Conservation (phyloP, 257 asterid genomes). For the Henckelia pumila region DNA sequence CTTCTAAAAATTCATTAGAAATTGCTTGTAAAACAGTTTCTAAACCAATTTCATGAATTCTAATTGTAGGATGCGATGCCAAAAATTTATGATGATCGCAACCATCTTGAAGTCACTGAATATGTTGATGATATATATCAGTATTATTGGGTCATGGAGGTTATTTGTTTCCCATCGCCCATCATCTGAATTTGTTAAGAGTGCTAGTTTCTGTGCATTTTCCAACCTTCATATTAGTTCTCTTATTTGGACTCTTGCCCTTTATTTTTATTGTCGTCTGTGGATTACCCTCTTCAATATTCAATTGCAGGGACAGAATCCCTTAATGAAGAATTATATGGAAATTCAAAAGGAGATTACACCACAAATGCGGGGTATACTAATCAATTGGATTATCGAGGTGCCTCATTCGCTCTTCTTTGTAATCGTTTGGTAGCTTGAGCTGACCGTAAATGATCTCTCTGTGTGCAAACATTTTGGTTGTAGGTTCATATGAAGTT, state of each 20-base stretch:
- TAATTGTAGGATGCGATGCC: conserved; percentile 50
- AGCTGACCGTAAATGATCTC: conserved; percentile 19
- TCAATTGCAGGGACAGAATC: conserved; percentile 57
- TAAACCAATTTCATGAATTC: conserved; percentile 38
- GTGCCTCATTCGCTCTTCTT: conserved; percentile 34
- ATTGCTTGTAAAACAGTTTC: conserved; percentile 33
- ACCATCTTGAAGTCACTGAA: conserved; percentile 87
- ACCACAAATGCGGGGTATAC: conserved; percentile 86
- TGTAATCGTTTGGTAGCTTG: conserved; percentile 12
- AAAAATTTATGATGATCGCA: conserved; percentile 66
- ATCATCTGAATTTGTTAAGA: conserved; percentile 11
- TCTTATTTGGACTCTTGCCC: conserved; percentile 3
- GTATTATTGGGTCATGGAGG: conserved; percentile 98
- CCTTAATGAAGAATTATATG: conserved; percentile 54
- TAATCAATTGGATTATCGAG: conserved; percentile 96
- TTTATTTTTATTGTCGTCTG: background rate
- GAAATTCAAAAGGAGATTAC: conserved; percentile 58
- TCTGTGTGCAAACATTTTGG: conserved; percentile 19
- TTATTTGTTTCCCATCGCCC: conserved; percentile 25
- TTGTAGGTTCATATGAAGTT: conserved; percentile 75
- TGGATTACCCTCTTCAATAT: conserved; percentile 10
- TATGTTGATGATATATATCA: conserved; percentile 90
- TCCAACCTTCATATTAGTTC: background rate
- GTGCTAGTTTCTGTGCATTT: background rate
- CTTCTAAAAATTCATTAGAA: conserved; percentile 9